Percentiles rank a stretch among this genome's conserved stretches.
These are phyloP conservation scores for Cinnamomum micranthum DNA, from an alignment of 164 flowering plant species.

Conservation along the genomic window DNA sequence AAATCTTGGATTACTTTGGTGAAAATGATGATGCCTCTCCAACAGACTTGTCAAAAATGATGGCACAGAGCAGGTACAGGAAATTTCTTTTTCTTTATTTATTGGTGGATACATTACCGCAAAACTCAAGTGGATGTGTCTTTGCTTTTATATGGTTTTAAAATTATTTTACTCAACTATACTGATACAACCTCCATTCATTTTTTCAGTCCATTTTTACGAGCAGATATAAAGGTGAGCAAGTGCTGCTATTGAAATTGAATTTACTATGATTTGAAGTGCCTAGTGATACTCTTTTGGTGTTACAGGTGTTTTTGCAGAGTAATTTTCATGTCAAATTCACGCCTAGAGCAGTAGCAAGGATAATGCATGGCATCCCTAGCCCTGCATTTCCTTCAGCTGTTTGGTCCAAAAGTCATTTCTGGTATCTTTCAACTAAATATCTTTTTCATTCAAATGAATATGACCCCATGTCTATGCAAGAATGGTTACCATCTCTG, in stretches of 20 bases:
- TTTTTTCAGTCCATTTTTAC: conserved; percentile 77
- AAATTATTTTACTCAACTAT: background rate
- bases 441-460: background rate
- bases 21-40: conserved; percentile 26
- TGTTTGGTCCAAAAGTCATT: conserved; percentile 86
- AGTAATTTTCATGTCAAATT: conserved; percentile 76
- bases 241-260: background rate
- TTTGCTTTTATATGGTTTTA: background rate
- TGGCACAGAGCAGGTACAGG: conserved; percentile 54
- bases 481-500: background rate
- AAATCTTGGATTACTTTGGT: conserved; percentile 61
- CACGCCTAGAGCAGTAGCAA: conserved; percentile 93
- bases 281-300: background rate
- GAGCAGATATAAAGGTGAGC: conserved; percentile 90
- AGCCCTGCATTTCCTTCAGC: conserved; percentile 92
- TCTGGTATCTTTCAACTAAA: conserved; percentile 56
- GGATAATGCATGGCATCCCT: conserved; percentile 89
- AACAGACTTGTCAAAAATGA: conserved; percentile 36
- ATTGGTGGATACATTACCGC: background rate
- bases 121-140: background rate
- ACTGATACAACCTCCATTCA: conserved; percentile 3
- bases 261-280: background rate
- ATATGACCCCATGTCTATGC: background rate
- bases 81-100: conserved; percentile 3
- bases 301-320: conserved; percentile 74